Conservation (phyloP, 257 asterid genomes). For the Gentiana macrophylla region DNA sequence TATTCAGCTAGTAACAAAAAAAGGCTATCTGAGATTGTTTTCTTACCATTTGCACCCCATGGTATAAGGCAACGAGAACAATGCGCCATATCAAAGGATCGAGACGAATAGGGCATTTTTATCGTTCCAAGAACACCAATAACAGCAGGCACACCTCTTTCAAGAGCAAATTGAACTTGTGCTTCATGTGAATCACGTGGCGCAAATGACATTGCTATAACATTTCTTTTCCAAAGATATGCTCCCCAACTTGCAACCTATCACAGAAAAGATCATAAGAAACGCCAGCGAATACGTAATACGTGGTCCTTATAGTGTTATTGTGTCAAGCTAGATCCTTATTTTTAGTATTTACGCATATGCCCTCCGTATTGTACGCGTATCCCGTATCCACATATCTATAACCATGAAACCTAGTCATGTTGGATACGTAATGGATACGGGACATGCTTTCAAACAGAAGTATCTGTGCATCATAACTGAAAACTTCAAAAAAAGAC, state of each 20-base stretch:
- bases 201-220: slow-evolving; percentile 89
- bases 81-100: slow-evolving; percentile 95
- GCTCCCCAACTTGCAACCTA: slow-evolving; percentile 99
- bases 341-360: too few relatives aligned
- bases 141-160: slow-evolving; percentile 96
- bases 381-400: too few relatives aligned
- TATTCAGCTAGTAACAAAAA: background rate
- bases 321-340: too few relatives aligned
- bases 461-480: too few relatives aligned
- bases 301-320: too few relatives aligned
- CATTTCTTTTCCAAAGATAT: slow-evolving; percentile 84
- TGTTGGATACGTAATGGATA: too few relatives aligned
- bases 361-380: too few relatives aligned
- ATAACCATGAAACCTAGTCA: too few relatives aligned
- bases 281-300: background rate
- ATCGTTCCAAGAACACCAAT: slow-evolving; percentile 91
- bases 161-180: slow-evolving; percentile 94
- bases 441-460: too few relatives aligned
- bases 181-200: slow-evolving; percentile 99
- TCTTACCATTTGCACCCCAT: slow-evolving; percentile 86
- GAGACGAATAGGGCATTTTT: slow-evolving; percentile 80
- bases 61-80: slow-evolving; percentile 97
- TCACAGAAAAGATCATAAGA: slow-evolving; percentile 7
- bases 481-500: background rate
- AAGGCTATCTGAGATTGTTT: background rate